phyloP scores from a whole-genome alignment of 1,284 basidiomycete genomes.

The Phlebopus sp. region DNA sequence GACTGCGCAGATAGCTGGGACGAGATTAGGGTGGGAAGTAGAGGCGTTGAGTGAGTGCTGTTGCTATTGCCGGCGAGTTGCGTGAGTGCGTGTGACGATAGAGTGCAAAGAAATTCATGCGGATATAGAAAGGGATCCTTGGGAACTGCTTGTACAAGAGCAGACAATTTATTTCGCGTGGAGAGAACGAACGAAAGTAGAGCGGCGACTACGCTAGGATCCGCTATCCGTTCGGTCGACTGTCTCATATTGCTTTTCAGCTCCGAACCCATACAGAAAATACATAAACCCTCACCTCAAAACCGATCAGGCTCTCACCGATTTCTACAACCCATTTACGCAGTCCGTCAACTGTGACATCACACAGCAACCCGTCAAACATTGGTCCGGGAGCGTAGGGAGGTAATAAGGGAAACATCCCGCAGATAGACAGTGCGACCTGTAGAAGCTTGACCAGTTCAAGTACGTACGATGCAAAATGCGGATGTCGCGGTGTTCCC shows the following conservation, averaged over 20 bases:
- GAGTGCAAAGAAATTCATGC: constrained; percentile 44
- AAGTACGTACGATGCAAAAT: constrained; percentile 51
- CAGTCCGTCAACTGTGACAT: constrained; percentile 67
- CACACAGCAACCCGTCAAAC: constrained; percentile 69
- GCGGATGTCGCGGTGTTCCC: constrained; percentile 27
- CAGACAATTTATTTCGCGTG: constrained; percentile 62
- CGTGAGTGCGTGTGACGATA: constrained; percentile 35
- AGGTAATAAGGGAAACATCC: constrained; percentile 45
- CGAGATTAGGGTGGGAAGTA: constrained; percentile 1
- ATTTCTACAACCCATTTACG: constrained; percentile 62
- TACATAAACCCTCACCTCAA: constrained; percentile 49
- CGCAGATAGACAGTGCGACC: constrained; percentile 64
- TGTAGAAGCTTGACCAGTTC: constrained; percentile 74
- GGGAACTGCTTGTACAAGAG: constrained; percentile 45
- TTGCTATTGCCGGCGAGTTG: constrained; percentile 15
- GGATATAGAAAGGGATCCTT: constrained; percentile 78
- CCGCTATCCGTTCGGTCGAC: constrained; percentile 69
- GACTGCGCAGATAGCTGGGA: constrained; percentile 6
- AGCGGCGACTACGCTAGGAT: constrained; percentile 65
- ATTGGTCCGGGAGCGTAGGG: constrained; percentile 25
- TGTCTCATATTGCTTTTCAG: constrained; percentile 26
- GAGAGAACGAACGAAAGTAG: constrained; percentile 66
- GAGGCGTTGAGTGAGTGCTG: constrained; percentile 10
- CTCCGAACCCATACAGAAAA: constrained; percentile 1
- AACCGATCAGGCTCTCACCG: constrained; percentile 55